Base-by-base conservation (phyloP, 768 basidiomycete genomes). In the Collybiopsis luxurians region DNA sequence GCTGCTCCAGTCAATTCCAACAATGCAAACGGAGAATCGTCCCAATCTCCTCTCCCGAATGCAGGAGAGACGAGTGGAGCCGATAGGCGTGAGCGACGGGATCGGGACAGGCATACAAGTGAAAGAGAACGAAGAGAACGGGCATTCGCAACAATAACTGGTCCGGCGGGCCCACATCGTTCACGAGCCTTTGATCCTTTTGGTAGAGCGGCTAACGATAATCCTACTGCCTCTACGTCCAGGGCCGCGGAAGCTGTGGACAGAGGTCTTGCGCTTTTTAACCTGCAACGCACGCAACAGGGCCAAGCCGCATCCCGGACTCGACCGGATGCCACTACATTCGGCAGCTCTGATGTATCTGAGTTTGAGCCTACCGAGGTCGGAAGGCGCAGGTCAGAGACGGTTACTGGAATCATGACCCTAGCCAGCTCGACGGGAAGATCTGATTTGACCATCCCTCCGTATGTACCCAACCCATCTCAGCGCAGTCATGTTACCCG, bases 1-100 rank as follows among this genome's bases (percentile, higher is more conserved):
- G 66, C 58, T 2, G 65, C 70, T n/a, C 39, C 50, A 36, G 23
- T 39, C 4, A 38, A 23, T 52, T 13, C 62, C 31, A 19, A 26
- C 26, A 4, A 39, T 11, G 26, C 27, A 47, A 31, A 39, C 21
- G 17, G 13, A 48, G 45, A 54, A 44, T 7, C 27, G 27, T 10
- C 53, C 11, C 53, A 43, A 54, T 7, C 27, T 11, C 53, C 30
- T 10, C 40, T 38, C 7, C 38, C 21, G 23, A 19, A 39, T 3
- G 19, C 53, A 24, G 27, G 12, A 12, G 23, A 42, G 1, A 28
- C 6, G 13, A 24, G 27, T 24, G 40, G 36, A 9, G 3, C 53
- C 15, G 53, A 54, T n/a, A 42, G 53, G n/a, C 30, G 50, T 27
- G 50, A 52, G 31, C 39, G 53, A 54, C 26, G 53, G 19, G 53